Evolutionary conservation across 495 filamentous ascomycete species (phyloP), one percentile per base, ranked within the genome.

Genomic region (Staphylotrichum longicolle): DNA sequence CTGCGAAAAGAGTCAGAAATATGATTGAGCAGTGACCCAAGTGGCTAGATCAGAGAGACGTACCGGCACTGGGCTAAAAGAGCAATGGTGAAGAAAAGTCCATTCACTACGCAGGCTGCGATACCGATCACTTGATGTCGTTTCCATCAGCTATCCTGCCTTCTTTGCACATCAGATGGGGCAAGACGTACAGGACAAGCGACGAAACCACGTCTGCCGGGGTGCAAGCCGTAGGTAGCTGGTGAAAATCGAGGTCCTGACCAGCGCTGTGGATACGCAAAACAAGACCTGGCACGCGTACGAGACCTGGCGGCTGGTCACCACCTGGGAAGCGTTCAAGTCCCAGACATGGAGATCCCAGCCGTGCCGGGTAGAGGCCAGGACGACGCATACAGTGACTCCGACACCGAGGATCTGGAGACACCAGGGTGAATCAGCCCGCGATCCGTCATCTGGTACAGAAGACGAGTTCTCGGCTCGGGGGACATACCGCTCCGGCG

Each of bases 151-250:
- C 20, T 27, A 10, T 6, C 6, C 5, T 6, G 10, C 6, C 6
- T 27, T 27, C 20, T 27, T 27, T 27, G 20, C 20, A 27, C 20
- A 27, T 27, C 20, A 27, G 20, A 27, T 27, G 20, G 20, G 20
- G 20, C 20, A 27, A 39, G 3, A 60, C 62, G 2, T 57, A 60
- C 62, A 68, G 2, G 72, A 72, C 14, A 71, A 56, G 33, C 71
- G 66, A 35, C 75, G 75, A 54, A 83, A 78, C 35, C 66, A 68
- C 2, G 61, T 63, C 30, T 64, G 45, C 15, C 64, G 62, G 7
- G 76, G 74, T 35, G 82, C 82, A 40, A 84, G 72, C 44, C 78
- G 78, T 9, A 82, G 68, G 66, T 83, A 84, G 64, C 78, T 79
- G 44, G 74, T 62, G 3, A 84, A 72, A 40, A 83, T 80, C 35